Evolutionary conservation across 1,284 basidiomycete genomes (phyloP).

Genomic region (Marasmius tenuissimus): DNA sequence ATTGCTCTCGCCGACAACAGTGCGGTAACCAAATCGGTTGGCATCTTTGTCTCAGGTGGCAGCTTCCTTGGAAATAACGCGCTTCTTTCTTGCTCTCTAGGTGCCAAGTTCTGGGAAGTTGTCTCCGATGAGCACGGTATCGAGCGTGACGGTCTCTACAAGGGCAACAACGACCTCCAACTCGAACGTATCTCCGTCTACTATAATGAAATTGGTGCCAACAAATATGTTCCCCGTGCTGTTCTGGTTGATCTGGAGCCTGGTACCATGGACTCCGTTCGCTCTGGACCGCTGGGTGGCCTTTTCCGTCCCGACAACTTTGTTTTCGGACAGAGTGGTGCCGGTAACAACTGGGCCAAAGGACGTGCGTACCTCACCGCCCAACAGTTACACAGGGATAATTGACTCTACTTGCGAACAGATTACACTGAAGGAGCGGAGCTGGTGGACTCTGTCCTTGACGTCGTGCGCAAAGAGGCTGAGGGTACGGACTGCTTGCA

Average conservation of each 20-base stretch:
- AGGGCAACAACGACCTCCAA: constrained; percentile 93
- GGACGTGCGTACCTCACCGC: constrained; percentile 62
- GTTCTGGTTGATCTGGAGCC: constrained; percentile 95
- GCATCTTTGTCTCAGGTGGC: constrained; percentile 26
- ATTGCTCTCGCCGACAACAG: constrained; percentile 40
- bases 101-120: constrained; percentile 99
- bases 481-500: constrained; percentile 94
- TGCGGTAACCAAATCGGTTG: constrained; percentile 97
- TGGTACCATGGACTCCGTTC: constrained; percentile 95
- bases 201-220: constrained; percentile 88
- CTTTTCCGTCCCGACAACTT: constrained; percentile 98
- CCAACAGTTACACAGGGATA: constrained; percentile 10
- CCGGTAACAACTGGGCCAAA: constrained; percentile 97
- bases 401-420: constrained; percentile 28
- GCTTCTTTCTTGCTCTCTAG: constrained; percentile 34
- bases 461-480: constrained; percentile 86
- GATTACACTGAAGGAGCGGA: constrained; percentile 96
- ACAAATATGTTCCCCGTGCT: constrained; percentile 97
- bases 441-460: constrained; percentile 91
- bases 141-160: constrained; percentile 89
- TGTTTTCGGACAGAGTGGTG: constrained; percentile 87
- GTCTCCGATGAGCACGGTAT: constrained; percentile 98
- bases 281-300: constrained; percentile 79
- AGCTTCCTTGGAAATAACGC: constrained; percentile 17
- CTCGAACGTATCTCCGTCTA: constrained; percentile 97